phyloP scores from a whole-genome alignment of 2,329 filamentous ascomycete genomes.

The Coniochaeta ligniaria region DNA sequence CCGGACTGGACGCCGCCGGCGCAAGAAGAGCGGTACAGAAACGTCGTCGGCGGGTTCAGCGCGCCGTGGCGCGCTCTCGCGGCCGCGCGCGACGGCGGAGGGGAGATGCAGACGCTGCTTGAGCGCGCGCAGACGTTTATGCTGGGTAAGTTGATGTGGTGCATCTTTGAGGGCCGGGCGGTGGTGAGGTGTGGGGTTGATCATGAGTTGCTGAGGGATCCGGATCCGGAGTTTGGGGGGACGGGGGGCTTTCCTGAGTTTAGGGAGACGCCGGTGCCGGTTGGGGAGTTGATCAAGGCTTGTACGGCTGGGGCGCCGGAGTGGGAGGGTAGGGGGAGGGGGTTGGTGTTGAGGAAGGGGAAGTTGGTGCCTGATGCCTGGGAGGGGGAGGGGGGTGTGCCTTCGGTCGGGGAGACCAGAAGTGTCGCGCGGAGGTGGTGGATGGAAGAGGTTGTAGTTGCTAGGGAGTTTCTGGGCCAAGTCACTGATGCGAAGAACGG shows the following conservation, averaged over 20 bases:
- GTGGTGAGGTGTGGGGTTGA: conserved; percentile 12
- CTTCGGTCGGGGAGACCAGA: background rate
- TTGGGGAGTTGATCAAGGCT: conserved; percentile 8
- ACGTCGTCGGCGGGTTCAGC: conserved; percentile 12
- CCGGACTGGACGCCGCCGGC: conserved; percentile 7
- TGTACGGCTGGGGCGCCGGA: conserved; percentile 14
- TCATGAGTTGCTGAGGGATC: conserved; percentile 11
- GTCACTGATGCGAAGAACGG: background rate
- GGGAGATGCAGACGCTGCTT: background rate
- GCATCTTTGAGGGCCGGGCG: conserved; percentile 14
- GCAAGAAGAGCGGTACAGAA: conserved; percentile 7
- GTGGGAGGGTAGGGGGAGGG: conserved; percentile 7
- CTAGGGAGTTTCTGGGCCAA: conserved; percentile 4
- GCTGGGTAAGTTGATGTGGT: conserved; percentile 19
- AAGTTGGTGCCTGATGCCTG: conserved; percentile 7
- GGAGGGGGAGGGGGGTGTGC: background rate
- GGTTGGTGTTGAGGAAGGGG: conserved; percentile 7
- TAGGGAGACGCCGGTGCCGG: conserved; percentile 4
- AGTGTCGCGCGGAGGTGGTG: conserved; percentile 8
- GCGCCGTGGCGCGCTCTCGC: conserved; percentile 12
- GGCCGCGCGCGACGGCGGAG: background rate
- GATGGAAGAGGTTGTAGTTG: conserved; percentile 6
- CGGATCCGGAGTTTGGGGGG: conserved; percentile 1
- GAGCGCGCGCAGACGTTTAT: conserved; percentile 17
- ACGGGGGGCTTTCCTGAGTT: conserved; percentile 12